These are phyloP conservation scores for Ensete glaucum DNA, from an alignment of 176 grass and related monocot species.

Conservation along the genomic window DNA sequence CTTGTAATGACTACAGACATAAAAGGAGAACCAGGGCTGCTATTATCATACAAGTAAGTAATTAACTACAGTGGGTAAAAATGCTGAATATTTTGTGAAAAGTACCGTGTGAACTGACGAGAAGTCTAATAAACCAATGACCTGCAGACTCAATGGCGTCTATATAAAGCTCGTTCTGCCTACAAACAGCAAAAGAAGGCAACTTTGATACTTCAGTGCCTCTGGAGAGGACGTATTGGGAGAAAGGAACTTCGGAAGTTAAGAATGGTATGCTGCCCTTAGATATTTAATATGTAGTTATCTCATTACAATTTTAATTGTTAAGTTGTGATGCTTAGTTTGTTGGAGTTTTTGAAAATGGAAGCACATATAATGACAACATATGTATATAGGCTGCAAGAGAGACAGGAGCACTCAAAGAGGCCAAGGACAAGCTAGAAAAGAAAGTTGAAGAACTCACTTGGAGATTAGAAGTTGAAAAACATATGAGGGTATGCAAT, in stretches of 20 bases:
- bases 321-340: not conserved
- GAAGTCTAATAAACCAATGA: slow-evolving; percentile 2
- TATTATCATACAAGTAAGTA: slow-evolving; percentile 56
- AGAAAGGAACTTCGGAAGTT: slow-evolving; percentile 82
- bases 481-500: slow-evolving; percentile 73
- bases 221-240: slow-evolving; percentile 84
- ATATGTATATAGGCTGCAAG: slow-evolving; percentile 69
- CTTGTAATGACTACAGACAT: slow-evolving; percentile 62
- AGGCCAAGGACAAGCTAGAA: slow-evolving; percentile 92
- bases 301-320: not conserved
- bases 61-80: not conserved
- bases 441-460: slow-evolving; percentile 91
- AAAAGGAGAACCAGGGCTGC: slow-evolving; percentile 62
- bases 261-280: slow-evolving; percentile 48
- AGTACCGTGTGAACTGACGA: not conserved
- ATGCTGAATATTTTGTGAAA: not conserved
- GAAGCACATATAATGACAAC: not conserved
- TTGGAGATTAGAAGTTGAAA: slow-evolving; percentile 80
- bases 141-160: slow-evolving; percentile 79
- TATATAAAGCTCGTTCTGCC: slow-evolving; percentile 50
- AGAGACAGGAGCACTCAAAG: slow-evolving; percentile 82
- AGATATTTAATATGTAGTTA: not conserved
- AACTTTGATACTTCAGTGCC: slow-evolving; percentile 64
- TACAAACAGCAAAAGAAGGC: slow-evolving; percentile 69
- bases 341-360: not conserved